Evolutionary conservation across 2,329 filamentous ascomycete species (phyloP), one percentile per base, ranked within the genome.

Genomic region (Shiraia sp.): DNA sequence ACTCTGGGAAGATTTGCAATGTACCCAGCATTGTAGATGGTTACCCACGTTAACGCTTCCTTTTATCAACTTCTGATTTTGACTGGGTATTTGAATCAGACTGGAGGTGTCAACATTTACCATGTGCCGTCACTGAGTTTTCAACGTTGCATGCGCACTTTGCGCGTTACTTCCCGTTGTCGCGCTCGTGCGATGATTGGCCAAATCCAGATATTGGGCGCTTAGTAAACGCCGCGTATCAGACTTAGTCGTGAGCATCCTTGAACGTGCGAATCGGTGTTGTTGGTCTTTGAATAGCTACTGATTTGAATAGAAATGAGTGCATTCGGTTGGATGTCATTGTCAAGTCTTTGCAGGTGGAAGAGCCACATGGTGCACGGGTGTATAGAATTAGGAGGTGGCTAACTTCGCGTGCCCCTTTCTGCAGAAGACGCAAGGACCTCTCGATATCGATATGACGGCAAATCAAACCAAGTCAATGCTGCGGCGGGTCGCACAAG

Each of bases 171-270:
- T 10, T 22, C 23, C n/a, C 16, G 6, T 28, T 41, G 19, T 28
- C 41, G 19, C 13, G 28, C 32, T 26, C 14, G 10, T 23, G 12
- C 13, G 26, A 16, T 32, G 31, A 56, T 56, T 53, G 50, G 50
- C 13, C 30, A 33, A 8, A 27, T 12, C 3, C 12, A n/a, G 9
- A 25, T 10, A 27, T 26, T 19, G 35, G 32, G 36, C 49, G 49
- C 49, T 53, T 53, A 40, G 47, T 41, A 49, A 46, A 42, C 49
- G 49, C 49, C 39, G 14, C 25, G 23, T 25, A 13, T 33, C 27
- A 13, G 10, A 23, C n/a, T 38, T 34, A 13, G 29, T 46, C 25
- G 42, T 38, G 32, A 35, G 47, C 24, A 36, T 47, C 39, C 40
- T 35, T 31, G 25, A 40, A 50, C 34, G 33, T 23, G 36, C 34